A percentile compares a stretch with the other conserved stretches of the same genome.
Conservation (phyloP, 2,329 filamentous ascomycete genomes). For the Penicillium sp. region DNA sequence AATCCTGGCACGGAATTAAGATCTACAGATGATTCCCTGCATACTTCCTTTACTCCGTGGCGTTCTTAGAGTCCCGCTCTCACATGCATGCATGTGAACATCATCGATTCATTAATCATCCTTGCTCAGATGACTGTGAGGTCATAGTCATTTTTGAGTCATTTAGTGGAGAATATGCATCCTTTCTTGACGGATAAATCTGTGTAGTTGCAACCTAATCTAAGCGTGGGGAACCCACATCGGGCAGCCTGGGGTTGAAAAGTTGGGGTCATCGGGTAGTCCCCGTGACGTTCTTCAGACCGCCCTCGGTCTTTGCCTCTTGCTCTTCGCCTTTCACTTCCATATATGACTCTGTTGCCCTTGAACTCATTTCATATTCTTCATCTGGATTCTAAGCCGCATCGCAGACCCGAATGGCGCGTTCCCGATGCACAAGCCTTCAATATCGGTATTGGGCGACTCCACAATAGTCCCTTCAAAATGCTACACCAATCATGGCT, state of each 20-base stretch:
- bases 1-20: not conserved
- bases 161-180: not conserved
- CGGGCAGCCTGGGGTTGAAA: not conserved
- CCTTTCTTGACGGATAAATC: not conserved
- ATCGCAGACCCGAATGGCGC: constrained; percentile 24
- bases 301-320: not conserved
- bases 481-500: constrained; percentile 26
- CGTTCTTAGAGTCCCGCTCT: constrained; percentile 1
- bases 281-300: constrained; percentile 26
- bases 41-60: not conserved
- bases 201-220: not conserved
- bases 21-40: not conserved
- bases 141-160: constrained; percentile 4
- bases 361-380: not conserved
- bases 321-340: not conserved
- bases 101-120: not conserved
- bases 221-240: not conserved
- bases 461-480: constrained; percentile 29
- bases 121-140: constrained; percentile 19
- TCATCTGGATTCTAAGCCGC: not conserved
- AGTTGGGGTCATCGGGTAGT: constrained; percentile 19
- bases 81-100: constrained; percentile 22
- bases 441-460: constrained; percentile 35
- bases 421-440: constrained; percentile 26
- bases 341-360: not conserved